Base-by-base conservation (phyloP, 352 stramenopile species). In the Phytophthora boehmeriae region DNA sequence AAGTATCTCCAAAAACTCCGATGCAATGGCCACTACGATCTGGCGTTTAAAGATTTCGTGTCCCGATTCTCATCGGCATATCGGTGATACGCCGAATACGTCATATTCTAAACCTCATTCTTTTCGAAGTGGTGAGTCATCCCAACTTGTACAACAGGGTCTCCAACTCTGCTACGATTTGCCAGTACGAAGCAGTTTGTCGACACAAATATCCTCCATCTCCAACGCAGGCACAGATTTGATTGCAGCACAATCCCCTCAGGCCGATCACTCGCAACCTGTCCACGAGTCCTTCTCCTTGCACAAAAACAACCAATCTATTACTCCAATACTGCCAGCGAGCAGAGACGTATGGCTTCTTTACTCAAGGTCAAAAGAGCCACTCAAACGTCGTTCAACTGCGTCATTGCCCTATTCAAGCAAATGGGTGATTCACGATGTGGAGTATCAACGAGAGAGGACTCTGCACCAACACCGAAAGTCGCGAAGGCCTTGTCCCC, bases 91-190 rank as follows among this genome's bases (percentile, higher is more conserved):
- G 25, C 22, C 8, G 5, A 22, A 17, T 9, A 16, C 20, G 8
- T 39, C 34, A 39, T 13, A 11, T 17, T 39, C 14, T 13, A 39
- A 11, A 39, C 34, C 34, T 11, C 10, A 39, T 11, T 4, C 2
- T 0, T 59, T 76, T 36, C 47, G 11, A 0, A 27, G 65, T 19
- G 59, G 54, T 14, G 20, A n/a, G 8, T 23, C 25, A 6, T 16
- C 65, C 5, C 45, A 71, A 35, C 30, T 76, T 30, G 41, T 63
- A n/a, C 68, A 76, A 28, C 61, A 61, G 32, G 54, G 22, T 6
- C 17, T 22, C 11, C 49, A 68, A 17, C 47, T 76, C 10, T 73
- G 63, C 50, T 73, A 76, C 41, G 54, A 76, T 23, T 36, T 49
- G 0, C 44, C 10, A 17, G 8, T 38, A 19, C 36, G 17, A 25